Percentiles rank a stretch among this genome's conserved stretches.
phyloP scores from a whole-genome alignment of 2,329 filamentous ascomycete species.

The Cordyceps sp. region DNA sequence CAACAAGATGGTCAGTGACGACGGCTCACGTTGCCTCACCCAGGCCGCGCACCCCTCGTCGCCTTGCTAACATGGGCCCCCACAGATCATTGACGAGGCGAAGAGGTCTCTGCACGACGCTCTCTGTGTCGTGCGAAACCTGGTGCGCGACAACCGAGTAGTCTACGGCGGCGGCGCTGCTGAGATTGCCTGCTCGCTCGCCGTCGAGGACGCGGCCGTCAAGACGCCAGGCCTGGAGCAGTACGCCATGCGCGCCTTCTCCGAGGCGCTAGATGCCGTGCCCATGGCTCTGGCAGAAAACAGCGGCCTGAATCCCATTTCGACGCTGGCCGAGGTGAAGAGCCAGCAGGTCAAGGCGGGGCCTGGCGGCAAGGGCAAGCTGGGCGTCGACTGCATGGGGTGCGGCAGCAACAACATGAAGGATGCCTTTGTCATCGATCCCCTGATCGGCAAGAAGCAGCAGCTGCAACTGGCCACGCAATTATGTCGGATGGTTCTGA shows the following conservation, averaged over 20 bases:
- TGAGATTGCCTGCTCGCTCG: slow-evolving; percentile 91
- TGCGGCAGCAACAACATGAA: slow-evolving; percentile 94
- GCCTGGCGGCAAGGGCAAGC: slow-evolving; percentile 31
- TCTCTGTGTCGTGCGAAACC: slow-evolving; percentile 90
- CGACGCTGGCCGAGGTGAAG: slow-evolving; percentile 88
- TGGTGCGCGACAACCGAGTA: slow-evolving; percentile 89
- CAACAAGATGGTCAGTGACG: slow-evolving; percentile 86
- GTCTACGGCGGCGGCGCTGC: slow-evolving; percentile 95
- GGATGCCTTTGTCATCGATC: slow-evolving; percentile 95
- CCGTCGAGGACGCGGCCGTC: slow-evolving; percentile 85
- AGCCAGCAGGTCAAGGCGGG: slow-evolving; percentile 79
- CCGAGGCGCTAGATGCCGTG: slow-evolving; percentile 82
- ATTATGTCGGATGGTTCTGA: slow-evolving; percentile 93
- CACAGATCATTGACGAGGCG: slow-evolving; percentile 91
- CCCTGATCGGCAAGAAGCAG: slow-evolving; percentile 93
- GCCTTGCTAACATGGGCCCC: background rate
- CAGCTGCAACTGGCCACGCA: slow-evolving; percentile 93
- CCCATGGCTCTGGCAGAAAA: slow-evolving; percentile 97
- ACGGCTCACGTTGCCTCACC: background rate
- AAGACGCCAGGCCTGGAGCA: slow-evolving; percentile 96
- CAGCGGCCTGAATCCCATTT: slow-evolving; percentile 87
- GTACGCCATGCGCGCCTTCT: slow-evolving; percentile 96
- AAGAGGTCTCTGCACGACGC: slow-evolving; percentile 96
- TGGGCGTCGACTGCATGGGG: slow-evolving; percentile 97
- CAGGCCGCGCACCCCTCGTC: background rate